phyloP scores from a whole-genome alignment of 1,284 basidiomycete species.

The Chalciporus sp. region DNA sequence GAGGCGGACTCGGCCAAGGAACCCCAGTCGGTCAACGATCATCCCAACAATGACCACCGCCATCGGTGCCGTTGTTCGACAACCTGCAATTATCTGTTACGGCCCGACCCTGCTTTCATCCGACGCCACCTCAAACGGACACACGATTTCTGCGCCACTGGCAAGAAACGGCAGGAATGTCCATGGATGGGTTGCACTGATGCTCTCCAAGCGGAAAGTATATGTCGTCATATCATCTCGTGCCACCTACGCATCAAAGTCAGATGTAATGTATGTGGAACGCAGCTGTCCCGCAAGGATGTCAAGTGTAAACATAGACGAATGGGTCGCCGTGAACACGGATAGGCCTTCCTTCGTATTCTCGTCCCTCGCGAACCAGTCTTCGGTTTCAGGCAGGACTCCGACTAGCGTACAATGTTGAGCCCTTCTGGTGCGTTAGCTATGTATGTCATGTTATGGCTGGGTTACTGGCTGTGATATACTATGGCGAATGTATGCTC shows the following conservation, averaged over 20 bases:
- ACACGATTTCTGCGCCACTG: slow-evolving; percentile 8
- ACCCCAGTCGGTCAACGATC: not conserved
- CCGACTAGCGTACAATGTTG: no score
- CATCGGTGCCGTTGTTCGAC: slow-evolving; percentile 9
- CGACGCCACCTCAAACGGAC: slow-evolving; percentile 18
- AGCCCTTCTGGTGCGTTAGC: no score
- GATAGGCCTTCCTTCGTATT: no score
- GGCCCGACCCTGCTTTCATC: slow-evolving; percentile 1
- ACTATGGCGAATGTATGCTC: no score
- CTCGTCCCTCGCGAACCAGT: no score
- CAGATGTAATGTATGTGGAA: slow-evolving; percentile 9
- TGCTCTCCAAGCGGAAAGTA: slow-evolving; percentile 17
- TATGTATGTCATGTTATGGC: no score
- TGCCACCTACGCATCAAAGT: slow-evolving; percentile 16
- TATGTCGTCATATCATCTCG: slow-evolving; percentile 21
- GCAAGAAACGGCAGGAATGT: slow-evolving; percentile 10
- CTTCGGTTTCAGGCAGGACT: no score
- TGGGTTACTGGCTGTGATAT: no score
- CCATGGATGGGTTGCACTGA: slow-evolving; percentile 12
- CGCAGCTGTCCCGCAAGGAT: slow-evolving; percentile 22
- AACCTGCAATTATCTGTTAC: slow-evolving; percentile 5
- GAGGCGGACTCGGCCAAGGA: not conserved
- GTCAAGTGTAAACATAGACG: slow-evolving; percentile 16
- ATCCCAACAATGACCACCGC: not conserved
- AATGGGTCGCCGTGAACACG: slow-evolving; percentile 7